These are phyloP conservation scores for Suillus bovinus DNA, from an alignment of 768 basidiomycete genomes.

Conservation along the genomic window DNA sequence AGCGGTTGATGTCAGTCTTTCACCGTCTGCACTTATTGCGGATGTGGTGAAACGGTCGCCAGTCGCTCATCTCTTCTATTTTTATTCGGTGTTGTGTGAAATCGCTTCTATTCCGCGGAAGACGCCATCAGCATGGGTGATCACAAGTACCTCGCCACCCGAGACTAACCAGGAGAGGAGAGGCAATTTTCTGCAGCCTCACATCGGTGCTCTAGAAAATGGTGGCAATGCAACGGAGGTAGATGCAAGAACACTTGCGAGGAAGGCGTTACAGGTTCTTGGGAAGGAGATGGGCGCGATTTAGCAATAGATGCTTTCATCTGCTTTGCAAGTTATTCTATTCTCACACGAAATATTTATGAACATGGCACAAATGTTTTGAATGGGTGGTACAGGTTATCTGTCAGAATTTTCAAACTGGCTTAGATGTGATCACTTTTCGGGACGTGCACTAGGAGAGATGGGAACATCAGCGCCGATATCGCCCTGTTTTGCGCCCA, in stretches of 20 bases:
- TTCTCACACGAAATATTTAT: not conserved
- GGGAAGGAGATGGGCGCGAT: constrained; percentile 72
- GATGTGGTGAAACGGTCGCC: constrained; percentile 75
- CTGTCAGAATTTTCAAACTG: not conserved
- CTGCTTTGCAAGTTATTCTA: not conserved
- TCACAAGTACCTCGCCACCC: constrained; percentile 14
- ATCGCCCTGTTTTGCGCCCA: constrained; percentile 64
- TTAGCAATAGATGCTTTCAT: constrained; percentile 12
- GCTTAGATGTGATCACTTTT: not conserved
- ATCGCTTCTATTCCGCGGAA: constrained; percentile 72
- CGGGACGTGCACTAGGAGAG: constrained; percentile 20
- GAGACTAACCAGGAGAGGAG: constrained; percentile 16
- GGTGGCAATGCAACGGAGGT: constrained; percentile 43
- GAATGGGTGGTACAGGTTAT: not conserved
- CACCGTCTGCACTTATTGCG: constrained; percentile 57
- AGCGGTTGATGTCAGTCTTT: constrained; percentile 45
- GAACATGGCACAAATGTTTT: not conserved
- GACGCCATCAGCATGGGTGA: constrained; percentile 68
- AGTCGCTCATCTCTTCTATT: constrained; percentile 85
- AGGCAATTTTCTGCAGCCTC: constrained; percentile 14
- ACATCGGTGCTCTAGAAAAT: constrained; percentile 23
- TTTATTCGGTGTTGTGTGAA: constrained; percentile 78
- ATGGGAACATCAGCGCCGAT: constrained; percentile 32
- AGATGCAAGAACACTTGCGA: constrained; percentile 67
- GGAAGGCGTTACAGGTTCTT: constrained; percentile 64